Evolutionary conservation across 2,329 filamentous ascomycete genomes (phyloP).

Genomic region (Aschersonia sp.): DNA sequence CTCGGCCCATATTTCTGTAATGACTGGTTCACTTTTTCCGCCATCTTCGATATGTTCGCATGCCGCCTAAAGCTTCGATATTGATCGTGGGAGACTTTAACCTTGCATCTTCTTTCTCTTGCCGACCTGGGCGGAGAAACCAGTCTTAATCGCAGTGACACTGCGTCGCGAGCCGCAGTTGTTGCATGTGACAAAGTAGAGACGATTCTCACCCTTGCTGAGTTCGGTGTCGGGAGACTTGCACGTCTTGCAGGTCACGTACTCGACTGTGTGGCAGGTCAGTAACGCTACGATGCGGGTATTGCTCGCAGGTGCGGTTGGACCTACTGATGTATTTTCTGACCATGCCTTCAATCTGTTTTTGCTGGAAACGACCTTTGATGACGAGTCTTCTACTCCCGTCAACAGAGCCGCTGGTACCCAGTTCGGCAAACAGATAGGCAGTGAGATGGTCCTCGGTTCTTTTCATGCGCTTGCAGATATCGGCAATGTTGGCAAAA

Average conservation of each 20-base stretch:
- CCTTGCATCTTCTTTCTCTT: conserved; percentile 92
- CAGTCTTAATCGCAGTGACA: conserved; percentile 97
- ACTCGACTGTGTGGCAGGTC: conserved; percentile 51
- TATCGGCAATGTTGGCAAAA: conserved; percentile 97
- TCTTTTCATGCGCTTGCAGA: conserved; percentile 98
- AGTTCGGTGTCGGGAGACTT: conserved; percentile 87
- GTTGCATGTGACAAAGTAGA: conserved; percentile 96
- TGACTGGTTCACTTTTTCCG: too few relatives aligned
- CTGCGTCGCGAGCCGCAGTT: conserved; percentile 69
- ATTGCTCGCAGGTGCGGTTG: not conserved
- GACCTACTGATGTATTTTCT: conserved; percentile 81
- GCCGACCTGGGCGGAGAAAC: conserved; percentile 98
- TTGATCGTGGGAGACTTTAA: conserved; percentile 28
- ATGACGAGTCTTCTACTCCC: conserved; percentile 88
- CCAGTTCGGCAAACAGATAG: conserved; percentile 95
- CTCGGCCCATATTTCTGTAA: too few relatives aligned
- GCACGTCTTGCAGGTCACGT: conserved; percentile 98
- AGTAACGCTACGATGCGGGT: too few relatives aligned
- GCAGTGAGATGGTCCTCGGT: conserved; percentile 95
- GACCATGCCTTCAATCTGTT: conserved; percentile 95
- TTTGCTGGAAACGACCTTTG: conserved; percentile 99
- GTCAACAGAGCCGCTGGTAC: conserved; percentile 91
- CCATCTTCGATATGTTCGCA: too few relatives aligned
- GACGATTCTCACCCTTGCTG: conserved; percentile 96
- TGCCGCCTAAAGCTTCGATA: too few relatives aligned